Conservation (phyloP, 1,139 yeast species). For the Suhomyces terraborum region DNA sequence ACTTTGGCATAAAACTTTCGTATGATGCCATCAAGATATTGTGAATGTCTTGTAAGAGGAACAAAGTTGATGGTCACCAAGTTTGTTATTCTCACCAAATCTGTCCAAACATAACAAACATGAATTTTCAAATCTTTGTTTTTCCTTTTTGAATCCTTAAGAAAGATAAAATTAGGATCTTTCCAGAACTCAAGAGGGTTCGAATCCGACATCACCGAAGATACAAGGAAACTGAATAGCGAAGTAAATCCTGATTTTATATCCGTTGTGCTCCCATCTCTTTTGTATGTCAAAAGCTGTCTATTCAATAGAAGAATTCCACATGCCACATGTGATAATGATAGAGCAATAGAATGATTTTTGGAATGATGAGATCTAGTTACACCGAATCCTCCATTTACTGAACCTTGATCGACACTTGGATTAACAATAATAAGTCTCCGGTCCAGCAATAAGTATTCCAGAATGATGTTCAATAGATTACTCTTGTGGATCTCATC, state of each 20-base stretch:
- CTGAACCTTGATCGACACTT: not conserved
- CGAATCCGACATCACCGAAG: constrained; percentile 20
- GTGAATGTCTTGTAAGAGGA: constrained; percentile 27
- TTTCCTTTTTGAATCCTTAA: constrained; percentile 23
- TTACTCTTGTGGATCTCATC: constrained; percentile 22
- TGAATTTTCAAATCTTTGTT: constrained; percentile 34
- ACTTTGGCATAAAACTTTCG: constrained; percentile 25
- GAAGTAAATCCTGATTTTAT: constrained; percentile 22
- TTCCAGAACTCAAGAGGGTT: constrained; percentile 36
- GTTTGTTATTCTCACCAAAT: constrained; percentile 37
- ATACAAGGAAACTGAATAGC: constrained; percentile 23
- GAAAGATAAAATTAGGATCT: constrained; percentile 34
- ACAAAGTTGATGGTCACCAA: constrained; percentile 32
- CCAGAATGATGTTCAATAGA: constrained; percentile 22
- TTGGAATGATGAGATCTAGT: not conserved
- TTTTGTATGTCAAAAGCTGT: constrained; percentile 22
- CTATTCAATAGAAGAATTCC: constrained; percentile 29
- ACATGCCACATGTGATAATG: constrained; percentile 29
- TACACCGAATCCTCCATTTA: not conserved
- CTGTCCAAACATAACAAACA: constrained; percentile 41
- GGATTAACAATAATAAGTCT: not conserved
- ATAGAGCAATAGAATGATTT: constrained; percentile 14
- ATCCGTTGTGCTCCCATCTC: constrained; percentile 18
- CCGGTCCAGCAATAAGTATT: constrained; percentile 16
- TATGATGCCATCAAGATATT: constrained; percentile 25